Evolutionary conservation across 495 filamentous ascomycete genomes (phyloP), one percentile per base, ranked within the genome.

Genomic region (Talaromyces proteolyticus): DNA sequence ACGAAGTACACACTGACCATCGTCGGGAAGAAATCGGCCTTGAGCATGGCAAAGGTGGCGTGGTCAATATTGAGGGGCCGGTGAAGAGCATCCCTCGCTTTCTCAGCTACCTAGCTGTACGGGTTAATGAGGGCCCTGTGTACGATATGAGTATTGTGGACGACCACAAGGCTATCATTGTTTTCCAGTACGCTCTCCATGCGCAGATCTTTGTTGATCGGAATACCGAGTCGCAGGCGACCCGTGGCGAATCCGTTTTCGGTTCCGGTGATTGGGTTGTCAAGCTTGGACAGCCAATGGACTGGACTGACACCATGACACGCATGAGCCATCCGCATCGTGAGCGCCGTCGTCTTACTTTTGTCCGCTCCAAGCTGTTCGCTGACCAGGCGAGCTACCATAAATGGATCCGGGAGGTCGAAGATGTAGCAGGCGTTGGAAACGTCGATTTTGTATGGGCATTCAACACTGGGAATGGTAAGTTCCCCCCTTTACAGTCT

Each of bases 391-490:
- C 61, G 55, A 53, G 56, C 6, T 56, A 52, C 5, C 54, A 58
- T 11, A 64, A 57, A 37, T 68, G 63, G 61, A 56, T 59, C 49
- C 57, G 58, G 7, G 63, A 68, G 47, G 56, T 68, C 16, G 56
- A 56, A 45, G 39, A 42, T 19, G 14, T 68, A 39, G 65, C 58
- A 7, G 65, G 65, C 18, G 46, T 57, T 4, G 59, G 49, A 19
- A 66, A 63, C 49, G 57, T 65, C 46, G 65, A 66, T 24, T 59
- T 65, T 42, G 50, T 66, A 3, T 66, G 59, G 59, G 57, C 64
- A 1, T 68, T 65, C 45, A 68, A 68, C 50, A 62, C 57, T 51
- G 65, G 65, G 14, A 68, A 68, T 36, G 65, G 65, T 68, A 47
- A 57, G 64, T 53, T n/a, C n/a, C n/a, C n/a, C n/a, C n/a, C n/a